Base-by-base conservation (phyloP, 1,284 basidiomycete genomes). In the Puccinia hordei region DNA sequence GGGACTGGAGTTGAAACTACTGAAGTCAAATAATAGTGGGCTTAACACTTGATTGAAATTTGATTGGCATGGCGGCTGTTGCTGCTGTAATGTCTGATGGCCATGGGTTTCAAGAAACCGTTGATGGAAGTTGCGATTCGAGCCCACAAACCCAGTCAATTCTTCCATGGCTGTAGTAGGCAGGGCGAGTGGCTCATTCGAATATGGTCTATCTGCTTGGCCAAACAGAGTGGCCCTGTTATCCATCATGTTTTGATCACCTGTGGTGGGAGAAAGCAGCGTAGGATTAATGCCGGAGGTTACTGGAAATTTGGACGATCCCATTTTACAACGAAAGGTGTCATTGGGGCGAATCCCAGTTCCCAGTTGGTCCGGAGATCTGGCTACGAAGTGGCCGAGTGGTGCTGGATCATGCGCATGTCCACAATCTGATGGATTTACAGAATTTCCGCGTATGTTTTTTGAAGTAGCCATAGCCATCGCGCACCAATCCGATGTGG, bases 131-230 rank as follows among this genome's bases (percentile, higher is more conserved):
- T 27, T 49, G 49, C 24, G 66, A 49, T 33, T 51, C 22, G 66
- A 49, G 9, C 46, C 12, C 41, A n/a, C 49, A 33, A 49, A 69
- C 15, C 66, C 44, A 19, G 27, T 49, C 66, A 69, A 49, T 51
- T 69, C 66, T 51, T 69, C 66, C 46, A 69, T 27, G 24, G 44
- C 66, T 51, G 44, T 49, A 27, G 44, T 49, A 33, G 66, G 66
- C 44, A 49, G 44, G 22, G 44, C 66, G 49, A n/a, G 66, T 27
- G 13, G 41, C 44, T 15, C 66, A 27, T 27, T 41, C 17, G 49
- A 49, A 51, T 15, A 49, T 30, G 12, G 66, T 27, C n/a, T 27
- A 49, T 49, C 44, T 22, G 30, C n/a, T 69, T 69, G 12, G 49
- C 44, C 19, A 17, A 6, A n/a, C 44, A 69, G 44, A 46, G 17